A percentile compares a stretch with the other conserved stretches of the same genome.
Evolutionary conservation across 768 basidiomycete species (phyloP).

Genomic region (Hypholoma sublateritium): DNA sequence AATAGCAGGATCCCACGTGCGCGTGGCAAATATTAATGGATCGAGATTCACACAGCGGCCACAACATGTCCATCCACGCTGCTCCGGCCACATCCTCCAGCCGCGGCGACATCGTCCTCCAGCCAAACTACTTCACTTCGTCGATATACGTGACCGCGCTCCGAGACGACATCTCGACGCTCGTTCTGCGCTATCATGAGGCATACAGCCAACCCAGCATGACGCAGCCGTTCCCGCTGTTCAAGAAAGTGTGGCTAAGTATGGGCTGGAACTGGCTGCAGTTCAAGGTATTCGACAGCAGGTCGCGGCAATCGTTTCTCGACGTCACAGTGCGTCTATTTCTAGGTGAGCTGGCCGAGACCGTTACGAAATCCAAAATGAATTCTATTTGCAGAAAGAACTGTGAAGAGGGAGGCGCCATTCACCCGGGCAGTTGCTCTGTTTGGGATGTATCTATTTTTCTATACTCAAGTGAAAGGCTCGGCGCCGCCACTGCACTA

Average conservation of each 20-base stretch:
- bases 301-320: slow-evolving; percentile 65
- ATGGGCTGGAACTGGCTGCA: slow-evolving; percentile 78
- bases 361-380: background rate
- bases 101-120: slow-evolving; percentile 64
- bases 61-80: slow-evolving; percentile 16
- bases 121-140: slow-evolving; percentile 79
- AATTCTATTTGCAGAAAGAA: slow-evolving; percentile 44
- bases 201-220: slow-evolving; percentile 35
- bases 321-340: slow-evolving; percentile 61
- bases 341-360: slow-evolving; percentile 46
- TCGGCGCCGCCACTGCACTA: slow-evolving; percentile 50
- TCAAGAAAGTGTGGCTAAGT: slow-evolving; percentile 67
- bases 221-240: slow-evolving; percentile 59
- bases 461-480: slow-evolving; percentile 61
- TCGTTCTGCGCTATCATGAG: slow-evolving; percentile 55
- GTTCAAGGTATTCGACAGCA: slow-evolving; percentile 68
- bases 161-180: slow-evolving; percentile 58
- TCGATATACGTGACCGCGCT: slow-evolving; percentile 67
- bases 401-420: slow-evolving; percentile 46
- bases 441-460: slow-evolving; percentile 72
- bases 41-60: background rate
- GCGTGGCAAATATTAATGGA: background rate
- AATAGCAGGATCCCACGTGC: slow-evolving; percentile 7
- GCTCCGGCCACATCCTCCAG: slow-evolving; percentile 53
- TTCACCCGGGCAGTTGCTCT: slow-evolving; percentile 59